phyloP scores from a whole-genome alignment of 805 yeast genomes.

The Wickerhamomyces bovis region DNA sequence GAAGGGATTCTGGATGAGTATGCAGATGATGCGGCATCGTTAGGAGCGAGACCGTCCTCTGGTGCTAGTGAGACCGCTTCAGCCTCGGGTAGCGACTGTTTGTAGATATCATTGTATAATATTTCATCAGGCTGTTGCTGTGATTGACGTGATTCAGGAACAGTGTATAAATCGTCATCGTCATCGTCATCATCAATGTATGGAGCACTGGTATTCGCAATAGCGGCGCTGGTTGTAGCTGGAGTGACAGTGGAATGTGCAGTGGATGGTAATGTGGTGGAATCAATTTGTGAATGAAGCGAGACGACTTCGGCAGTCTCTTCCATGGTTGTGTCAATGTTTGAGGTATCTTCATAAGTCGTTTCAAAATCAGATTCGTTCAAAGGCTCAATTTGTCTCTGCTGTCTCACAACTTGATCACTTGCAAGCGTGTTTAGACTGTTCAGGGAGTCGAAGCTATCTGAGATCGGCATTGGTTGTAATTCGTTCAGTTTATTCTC shows the following conservation, averaged over 20 bases:
- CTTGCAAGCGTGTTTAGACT: constrained; percentile 3
- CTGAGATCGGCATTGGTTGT: constrained; percentile 13
- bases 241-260: neutral
- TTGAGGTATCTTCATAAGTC: neutral
- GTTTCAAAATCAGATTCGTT: constrained; percentile 1
- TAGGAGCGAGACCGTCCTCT: neutral
- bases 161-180: neutral
- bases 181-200: neutral
- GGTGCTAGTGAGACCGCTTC: neutral
- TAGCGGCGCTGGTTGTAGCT: neutral
- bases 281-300: neutral
- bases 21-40: constrained; percentile 19
- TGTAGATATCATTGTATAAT: neutral
- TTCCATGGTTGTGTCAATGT: neutral
- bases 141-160: neutral
- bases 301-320: neutral
- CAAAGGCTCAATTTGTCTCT: neutral
- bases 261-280: neutral
- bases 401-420: neutral
- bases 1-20: constrained; percentile 21
- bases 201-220: neutral
- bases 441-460: neutral
- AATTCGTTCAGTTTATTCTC: constrained; percentile 19
- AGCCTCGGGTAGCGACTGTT: neutral
- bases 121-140: neutral